Evolutionary conservation across 192 early-diverging fungal genomes (phyloP), one percentile per base, ranked within the genome.

Genomic region (Umbelopsis vinacea): DNA sequence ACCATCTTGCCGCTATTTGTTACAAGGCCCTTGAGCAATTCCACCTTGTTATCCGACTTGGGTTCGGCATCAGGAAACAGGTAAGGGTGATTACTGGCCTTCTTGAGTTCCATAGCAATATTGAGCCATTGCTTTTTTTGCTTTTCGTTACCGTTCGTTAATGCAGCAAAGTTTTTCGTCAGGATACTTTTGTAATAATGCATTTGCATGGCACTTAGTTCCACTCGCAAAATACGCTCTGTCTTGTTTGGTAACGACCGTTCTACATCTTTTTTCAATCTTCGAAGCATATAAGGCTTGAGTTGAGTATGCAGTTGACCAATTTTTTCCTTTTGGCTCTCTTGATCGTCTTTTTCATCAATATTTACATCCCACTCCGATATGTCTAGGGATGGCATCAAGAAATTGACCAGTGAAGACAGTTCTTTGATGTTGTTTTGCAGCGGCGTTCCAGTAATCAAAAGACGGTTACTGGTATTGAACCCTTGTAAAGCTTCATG

Each of bases 191-290:
- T 96, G 86, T 97, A 96, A 76, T 92, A 96, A 70, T 95, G 89
- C 40, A 95, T 87, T 80, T 97, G 96, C 83, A 96, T 82, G 4
- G 90, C 89, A 0, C 93, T 90, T 66, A 97, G 81, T 70, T 94
- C 94, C 0, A 98, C 94, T 7, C 97, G 92, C 72, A 98, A 82
- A 47, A 98, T 96, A 45, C 93, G 89, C 76, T 98, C 97, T 1
- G 95, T 94, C 81, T 97, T 96, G 74, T 91, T 90, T 14, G 95
- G 96, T 72, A 98, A 78, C 9, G 94, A 94, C 79, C 94, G 95
- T 80, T 98, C 97, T 1, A 97, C 97, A 73, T 98, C 97, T 79
- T 96, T 96, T 78, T 98, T 98, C 40, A 97, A 83, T 11, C 97
- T 89, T 23, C 97, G 90, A 40, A 97, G 86, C 94, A 97, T 97